Evolutionary conservation across 2,329 filamentous ascomycete genomes (phyloP).

Genomic region (Ceratocystiopsis sp.): DNA sequence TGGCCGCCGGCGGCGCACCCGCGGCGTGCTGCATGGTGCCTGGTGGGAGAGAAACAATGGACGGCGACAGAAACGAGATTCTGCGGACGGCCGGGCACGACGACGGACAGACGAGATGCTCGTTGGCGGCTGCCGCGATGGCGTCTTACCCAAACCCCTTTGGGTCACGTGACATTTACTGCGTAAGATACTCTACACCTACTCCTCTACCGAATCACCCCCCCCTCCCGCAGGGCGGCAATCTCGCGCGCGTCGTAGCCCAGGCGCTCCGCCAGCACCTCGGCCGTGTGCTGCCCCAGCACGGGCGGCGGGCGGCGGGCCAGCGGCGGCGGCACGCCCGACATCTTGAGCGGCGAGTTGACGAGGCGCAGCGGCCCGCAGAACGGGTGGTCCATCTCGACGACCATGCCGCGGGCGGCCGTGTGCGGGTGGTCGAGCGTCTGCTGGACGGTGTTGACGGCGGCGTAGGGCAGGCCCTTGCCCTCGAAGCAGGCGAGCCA

Average conservation of each 20-base stretch:
- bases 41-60: too few species aligned
- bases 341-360: conserved; percentile 91
- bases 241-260: conserved; percentile 44
- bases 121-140: too few species aligned
- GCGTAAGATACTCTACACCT: conserved; percentile 18
- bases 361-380: conserved; percentile 83
- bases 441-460: conserved; percentile 80
- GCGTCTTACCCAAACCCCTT: too few species aligned
- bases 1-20: too few species aligned
- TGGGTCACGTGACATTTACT: too few species aligned
- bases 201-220: conserved; percentile 39
- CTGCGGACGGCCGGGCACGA: too few species aligned
- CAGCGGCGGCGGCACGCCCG: conserved; percentile 52
- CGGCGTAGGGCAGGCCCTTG: conserved; percentile 80
- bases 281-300: conserved; percentile 72
- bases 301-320: conserved; percentile 67
- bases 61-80: too few species aligned
- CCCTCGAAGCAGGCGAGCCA: conserved; percentile 81
- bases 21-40: too few species aligned
- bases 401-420: conserved; percentile 72
- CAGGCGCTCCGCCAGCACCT: conserved; percentile 50
- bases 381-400: conserved; percentile 63
- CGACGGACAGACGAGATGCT: too few species aligned
- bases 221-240: conserved; percentile 41
- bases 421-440: conserved; percentile 77